phyloP scores from a whole-genome alignment of 495 filamentous ascomycete species.

The Talaromyces trachyspermus region DNA sequence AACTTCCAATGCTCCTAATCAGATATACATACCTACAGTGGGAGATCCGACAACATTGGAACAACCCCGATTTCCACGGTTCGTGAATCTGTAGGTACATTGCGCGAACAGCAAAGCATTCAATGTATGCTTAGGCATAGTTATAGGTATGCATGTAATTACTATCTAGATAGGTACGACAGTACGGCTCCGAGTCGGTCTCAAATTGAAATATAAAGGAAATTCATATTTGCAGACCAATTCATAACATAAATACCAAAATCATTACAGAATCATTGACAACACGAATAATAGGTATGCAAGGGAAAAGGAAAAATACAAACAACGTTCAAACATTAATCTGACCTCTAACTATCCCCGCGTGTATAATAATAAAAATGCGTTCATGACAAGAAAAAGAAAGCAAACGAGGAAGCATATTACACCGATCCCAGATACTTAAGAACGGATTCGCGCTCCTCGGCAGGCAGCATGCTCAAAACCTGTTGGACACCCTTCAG shows the following conservation, averaged over 20 bases:
- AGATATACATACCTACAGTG: too few species aligned
- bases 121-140: too few species aligned
- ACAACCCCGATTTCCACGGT: too few species aligned
- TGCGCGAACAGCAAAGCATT: too few species aligned
- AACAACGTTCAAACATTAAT: conserved; percentile 5
- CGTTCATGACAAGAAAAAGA: too few species aligned
- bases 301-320: conserved; percentile 11
- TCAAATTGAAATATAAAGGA: conserved; percentile 2
- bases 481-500: conserved; percentile 83
- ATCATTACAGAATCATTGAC: conserved; percentile 6
- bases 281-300: conserved; percentile 12
- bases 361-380: conserved; percentile 3
- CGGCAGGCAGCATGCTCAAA: conserved; percentile 75
- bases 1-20: too few species aligned
- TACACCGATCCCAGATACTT: conserved; percentile 54
- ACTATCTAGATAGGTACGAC: too few species aligned
- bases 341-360: not conserved
- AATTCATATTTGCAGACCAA: conserved; percentile 7
- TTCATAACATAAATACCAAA: conserved; percentile 1
- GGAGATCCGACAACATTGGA: too few species aligned
- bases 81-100: too few species aligned
- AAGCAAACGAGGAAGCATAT: conserved; percentile 1
- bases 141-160: too few species aligned
- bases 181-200: too few species aligned
- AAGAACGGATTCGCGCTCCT: conserved; percentile 79